Conservation (phyloP, 1,284 basidiomycete genomes). For the Cryptococcus depauperatus region DNA sequence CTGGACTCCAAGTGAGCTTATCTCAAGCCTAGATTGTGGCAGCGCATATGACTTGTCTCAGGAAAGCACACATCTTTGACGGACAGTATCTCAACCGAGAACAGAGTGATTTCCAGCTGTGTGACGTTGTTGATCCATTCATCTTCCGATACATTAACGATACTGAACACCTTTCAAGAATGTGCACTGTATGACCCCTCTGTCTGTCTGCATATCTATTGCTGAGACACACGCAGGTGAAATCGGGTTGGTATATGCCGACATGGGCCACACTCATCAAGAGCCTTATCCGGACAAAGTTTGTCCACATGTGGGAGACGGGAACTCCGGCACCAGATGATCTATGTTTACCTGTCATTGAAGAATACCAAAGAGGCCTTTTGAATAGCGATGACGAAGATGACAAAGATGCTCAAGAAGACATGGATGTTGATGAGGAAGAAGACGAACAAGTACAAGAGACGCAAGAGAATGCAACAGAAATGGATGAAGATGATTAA, state of each 20-base stretch:
- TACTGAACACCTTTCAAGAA: conserved; percentile 57
- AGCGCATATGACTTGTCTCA: conserved; percentile 6
- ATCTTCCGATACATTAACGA: conserved; percentile 69
- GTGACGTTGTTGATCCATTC: conserved; percentile 80
- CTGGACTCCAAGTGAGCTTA: conserved; percentile 30
- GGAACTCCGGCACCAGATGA: conserved; percentile 22
- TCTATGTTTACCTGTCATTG: conserved; percentile 18
- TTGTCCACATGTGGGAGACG: conserved; percentile 65
- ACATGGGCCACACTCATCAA: conserved; percentile 72
- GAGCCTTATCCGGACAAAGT: conserved; percentile 73
- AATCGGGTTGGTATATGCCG: conserved; percentile 66
- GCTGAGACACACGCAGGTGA: conserved; percentile 6
- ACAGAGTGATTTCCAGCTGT: conserved; percentile 83
- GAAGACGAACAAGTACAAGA: conserved; percentile 6
- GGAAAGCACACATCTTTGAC: conserved; percentile 77
- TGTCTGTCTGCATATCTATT: neutral
- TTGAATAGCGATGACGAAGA: neutral
- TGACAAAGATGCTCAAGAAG: neutral
- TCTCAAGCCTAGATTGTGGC: neutral
- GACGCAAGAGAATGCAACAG: neutral
- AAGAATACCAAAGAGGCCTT: conserved; percentile 18
- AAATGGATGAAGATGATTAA: neutral
- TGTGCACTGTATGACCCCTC: conserved; percentile 57
- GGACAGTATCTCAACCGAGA: conserved; percentile 68
- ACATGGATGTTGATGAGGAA: conserved; percentile 2